Evolutionary conservation across 2,329 filamentous ascomycete species (phyloP), one percentile per base, ranked within the genome.

Genomic region (Herpotrichia juniperi): DNA sequence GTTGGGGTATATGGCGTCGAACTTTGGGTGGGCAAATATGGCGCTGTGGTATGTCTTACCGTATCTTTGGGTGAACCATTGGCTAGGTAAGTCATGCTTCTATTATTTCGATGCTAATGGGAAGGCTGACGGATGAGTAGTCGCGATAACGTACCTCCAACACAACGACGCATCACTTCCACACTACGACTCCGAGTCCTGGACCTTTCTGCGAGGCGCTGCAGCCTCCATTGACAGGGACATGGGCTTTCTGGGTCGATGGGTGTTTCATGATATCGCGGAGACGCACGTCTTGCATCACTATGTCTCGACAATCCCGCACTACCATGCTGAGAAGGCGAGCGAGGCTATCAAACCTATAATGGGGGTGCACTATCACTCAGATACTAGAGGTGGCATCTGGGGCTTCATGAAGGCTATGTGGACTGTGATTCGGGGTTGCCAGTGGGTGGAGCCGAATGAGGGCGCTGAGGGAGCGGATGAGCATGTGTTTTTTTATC

Each of bases 101-200:
- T n/a, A 34, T 14, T 44, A 24, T 9, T 30, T 28, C 28, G 14
- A 9, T 10, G 12, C 4, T 5, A 26, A 12, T 10, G 4, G 10
- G n/a, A 6, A 17, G 25, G n/a, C 25, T 17, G n/a, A 25, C 17
- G 7, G 25, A 8, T 88, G 84, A 84, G 77, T 88, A 51, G 85
- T 89, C 14, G 85, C 85, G 60, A 89, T 89, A 67, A 89, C 87
- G 45, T 89, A 87, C 74, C 84, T 89, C 24, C 87, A 89, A 73
- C 87, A 89, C 77, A 87, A 84, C 56, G 83, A 88, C 66, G 75
- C 68, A 10, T 66, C 67, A 3, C 75, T 86, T 50, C 80, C 79
- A 21, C 82, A 87, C 71, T 87, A 83, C 64, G 78, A 81, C 24
- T 78, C 79, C 46, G 76, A 80, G 25, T 76, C 76, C 48, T 87